Evolutionary conservation across 768 basidiomycete species (phyloP), one percentile per base, ranked within the genome.

Genomic region (Pulveroboletus frians): DNA sequence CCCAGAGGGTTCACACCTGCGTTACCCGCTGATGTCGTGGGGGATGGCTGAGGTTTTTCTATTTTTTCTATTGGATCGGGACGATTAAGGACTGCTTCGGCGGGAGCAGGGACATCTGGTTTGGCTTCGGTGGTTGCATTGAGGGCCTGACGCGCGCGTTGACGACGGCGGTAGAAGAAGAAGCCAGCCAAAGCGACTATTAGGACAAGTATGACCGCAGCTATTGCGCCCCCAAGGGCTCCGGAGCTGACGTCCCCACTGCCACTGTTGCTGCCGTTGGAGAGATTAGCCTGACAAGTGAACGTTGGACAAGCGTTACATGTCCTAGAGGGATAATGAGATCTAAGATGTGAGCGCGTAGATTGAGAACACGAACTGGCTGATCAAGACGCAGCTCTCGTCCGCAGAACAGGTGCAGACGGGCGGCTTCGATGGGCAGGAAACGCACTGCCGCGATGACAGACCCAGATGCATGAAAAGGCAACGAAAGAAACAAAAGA

Each of bases 61-160:
- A 71, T 81, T 61, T 88, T 88, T 71, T 87, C 86, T 45, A 70
- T 83, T 27, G 88, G 88, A 66, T 91, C 85, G n/a, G 88, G 86
- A 36, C 88, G 75, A 64, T 82, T 86, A 51, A 91, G 82, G 30
- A 91, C 89, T 9, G 81, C 79, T 57, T 79, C 84, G 17, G 89
- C 88, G 18, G 84, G 70, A 2, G 86, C 88, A 32, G 87, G 88
- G 17, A 79, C 67, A 58, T 91, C 88, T 43, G 70, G 64, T 56
- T 77, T 77, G 47, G 70, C 59, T 50, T 80, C 78, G 29, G 56
- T 62, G 14, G 50, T 61, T 18, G 62, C 47, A 15, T 67, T 64
- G 20, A 58, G 47, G 30, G 61, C 49, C 47, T 65, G 71, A 52
- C 72, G 73, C 14, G 75, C 64, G 46, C 76, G 76, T 38, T 65